Evolutionary conservation across 305 asterid genomes (phyloP).

Genomic region (Solanum hybrid): DNA sequence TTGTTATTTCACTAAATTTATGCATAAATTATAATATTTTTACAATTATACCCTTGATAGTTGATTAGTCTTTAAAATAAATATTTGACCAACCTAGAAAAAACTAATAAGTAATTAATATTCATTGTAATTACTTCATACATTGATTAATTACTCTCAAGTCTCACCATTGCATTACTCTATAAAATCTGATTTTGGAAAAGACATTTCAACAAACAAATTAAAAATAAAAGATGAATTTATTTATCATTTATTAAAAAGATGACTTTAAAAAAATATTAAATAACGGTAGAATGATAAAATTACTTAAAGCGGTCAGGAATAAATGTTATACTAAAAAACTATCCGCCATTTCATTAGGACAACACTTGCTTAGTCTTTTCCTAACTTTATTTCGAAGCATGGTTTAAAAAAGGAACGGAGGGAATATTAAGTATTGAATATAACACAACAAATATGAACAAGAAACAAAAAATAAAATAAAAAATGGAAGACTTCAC

Average conservation of each 20-base stretch:
- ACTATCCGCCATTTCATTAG: background rate
- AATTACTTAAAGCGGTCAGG: too few species aligned
- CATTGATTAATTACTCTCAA: too few species aligned
- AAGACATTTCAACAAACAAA: too few species aligned
- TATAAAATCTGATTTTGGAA: too few species aligned
- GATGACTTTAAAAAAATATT: background rate
- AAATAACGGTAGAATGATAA: too few species aligned
- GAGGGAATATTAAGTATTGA: background rate
- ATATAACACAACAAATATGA: background rate
- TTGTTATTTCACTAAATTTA: too few species aligned
- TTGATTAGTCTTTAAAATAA: background rate
- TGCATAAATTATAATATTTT: too few species aligned
- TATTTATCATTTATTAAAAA: too few species aligned
- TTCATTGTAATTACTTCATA: background rate
- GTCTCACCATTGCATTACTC: too few species aligned
- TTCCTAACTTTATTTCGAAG: background rate
- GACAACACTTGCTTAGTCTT: background rate
- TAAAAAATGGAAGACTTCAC: background rate
- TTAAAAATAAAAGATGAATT: too few species aligned
- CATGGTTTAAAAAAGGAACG: background rate
- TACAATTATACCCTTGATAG: background rate
- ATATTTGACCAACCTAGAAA: background rate
- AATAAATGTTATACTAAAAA: background rate
- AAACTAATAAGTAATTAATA: too few species aligned
- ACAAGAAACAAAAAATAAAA: too few species aligned